A percentile compares a stretch with the other conserved stretches of the same genome.
These are phyloP conservation scores for Apiosordaria backusii DNA, from an alignment of 495 filamentous ascomycete species.

Conservation along the genomic window DNA sequence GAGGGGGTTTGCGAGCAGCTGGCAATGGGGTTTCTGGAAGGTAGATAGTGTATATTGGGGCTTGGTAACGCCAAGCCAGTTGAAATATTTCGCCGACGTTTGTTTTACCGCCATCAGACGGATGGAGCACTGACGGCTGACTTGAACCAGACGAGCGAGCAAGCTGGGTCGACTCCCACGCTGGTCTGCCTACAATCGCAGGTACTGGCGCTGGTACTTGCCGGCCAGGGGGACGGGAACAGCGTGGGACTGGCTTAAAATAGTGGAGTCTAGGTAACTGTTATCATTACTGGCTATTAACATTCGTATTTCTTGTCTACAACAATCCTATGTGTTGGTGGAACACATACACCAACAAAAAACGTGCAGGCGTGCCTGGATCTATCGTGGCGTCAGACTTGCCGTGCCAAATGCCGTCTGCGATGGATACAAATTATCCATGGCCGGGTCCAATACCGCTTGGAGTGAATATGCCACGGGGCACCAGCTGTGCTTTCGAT, in stretches of 20 bases:
- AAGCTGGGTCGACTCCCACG: slow-evolving; percentile 7
- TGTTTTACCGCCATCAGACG: slow-evolving; percentile 19
- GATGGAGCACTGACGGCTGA: slow-evolving; percentile 5
- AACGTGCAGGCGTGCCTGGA: neutral
- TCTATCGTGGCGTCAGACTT: slow-evolving; percentile 4
- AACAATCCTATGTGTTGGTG: neutral
- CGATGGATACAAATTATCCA: neutral
- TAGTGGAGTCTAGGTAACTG: slow-evolving; percentile 1
- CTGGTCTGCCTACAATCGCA: neutral
- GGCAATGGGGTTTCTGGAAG: slow-evolving; percentile 5
- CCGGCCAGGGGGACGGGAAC: slow-evolving; percentile 4
- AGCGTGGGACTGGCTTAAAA: slow-evolving; percentile 9
- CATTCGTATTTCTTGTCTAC: neutral
- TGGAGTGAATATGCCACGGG: neutral
- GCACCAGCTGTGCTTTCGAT: neutral
- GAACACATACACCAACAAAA: neutral
- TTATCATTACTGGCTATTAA: neutral
- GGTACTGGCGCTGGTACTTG: neutral
- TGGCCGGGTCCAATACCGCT: neutral
- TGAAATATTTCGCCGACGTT: slow-evolving; percentile 23
- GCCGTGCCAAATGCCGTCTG: slow-evolving; percentile 1
- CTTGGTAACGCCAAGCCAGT: slow-evolving; percentile 19
- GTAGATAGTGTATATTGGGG: slow-evolving; percentile 18
- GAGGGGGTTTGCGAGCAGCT: slow-evolving; percentile 9
- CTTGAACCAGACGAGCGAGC: slow-evolving; percentile 7